These are phyloP conservation scores for Suillus clintonianus DNA, from an alignment of 768 basidiomycete species.

Conservation along the genomic window DNA sequence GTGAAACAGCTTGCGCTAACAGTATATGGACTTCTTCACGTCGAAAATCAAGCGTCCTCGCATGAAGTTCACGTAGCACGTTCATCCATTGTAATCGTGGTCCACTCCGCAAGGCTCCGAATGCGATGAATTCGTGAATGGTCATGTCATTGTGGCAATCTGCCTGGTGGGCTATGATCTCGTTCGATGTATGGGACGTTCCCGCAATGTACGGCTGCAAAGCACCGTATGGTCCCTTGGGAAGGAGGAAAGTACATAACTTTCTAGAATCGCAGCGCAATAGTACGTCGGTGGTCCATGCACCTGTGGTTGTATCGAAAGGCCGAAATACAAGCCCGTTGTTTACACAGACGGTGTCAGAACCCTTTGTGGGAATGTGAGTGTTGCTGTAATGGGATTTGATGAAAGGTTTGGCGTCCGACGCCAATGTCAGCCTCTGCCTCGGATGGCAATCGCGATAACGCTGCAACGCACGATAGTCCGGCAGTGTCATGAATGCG, in stretches of 20 bases:
- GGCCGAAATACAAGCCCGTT: conserved; percentile 34
- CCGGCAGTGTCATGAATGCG: conserved; percentile 16
- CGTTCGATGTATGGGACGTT: conserved; percentile 44
- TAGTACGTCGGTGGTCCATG: conserved; percentile 17
- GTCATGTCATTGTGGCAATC: conserved; percentile 41
- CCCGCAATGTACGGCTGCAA: conserved; percentile 39
- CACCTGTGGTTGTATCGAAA: conserved; percentile 26
- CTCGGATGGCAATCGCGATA: conserved; percentile 18
- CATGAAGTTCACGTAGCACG: conserved; percentile 46
- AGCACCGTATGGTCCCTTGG: conserved; percentile 29
- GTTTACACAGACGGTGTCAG: conserved; percentile 27
- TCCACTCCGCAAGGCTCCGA: conserved; percentile 48
- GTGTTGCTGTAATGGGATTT: conserved; percentile 14
- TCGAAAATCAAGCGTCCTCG: conserved; percentile 40
- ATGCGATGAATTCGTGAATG: conserved; percentile 48
- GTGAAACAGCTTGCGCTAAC: conserved; percentile 45
- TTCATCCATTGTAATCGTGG: conserved; percentile 51
- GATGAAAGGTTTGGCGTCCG: conserved; percentile 22
- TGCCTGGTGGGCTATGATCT: conserved; percentile 42
- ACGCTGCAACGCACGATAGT: conserved; percentile 12
- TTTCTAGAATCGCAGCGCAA: not conserved
- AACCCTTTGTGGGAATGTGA: conserved; percentile 15
- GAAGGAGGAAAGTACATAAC: conserved; percentile 37
- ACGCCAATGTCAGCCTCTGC: conserved; percentile 23
- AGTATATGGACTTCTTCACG: conserved; percentile 42